Evolutionary conservation across 495 filamentous ascomycete species (phyloP).

Genomic region (Elaphomyces granulatus): DNA sequence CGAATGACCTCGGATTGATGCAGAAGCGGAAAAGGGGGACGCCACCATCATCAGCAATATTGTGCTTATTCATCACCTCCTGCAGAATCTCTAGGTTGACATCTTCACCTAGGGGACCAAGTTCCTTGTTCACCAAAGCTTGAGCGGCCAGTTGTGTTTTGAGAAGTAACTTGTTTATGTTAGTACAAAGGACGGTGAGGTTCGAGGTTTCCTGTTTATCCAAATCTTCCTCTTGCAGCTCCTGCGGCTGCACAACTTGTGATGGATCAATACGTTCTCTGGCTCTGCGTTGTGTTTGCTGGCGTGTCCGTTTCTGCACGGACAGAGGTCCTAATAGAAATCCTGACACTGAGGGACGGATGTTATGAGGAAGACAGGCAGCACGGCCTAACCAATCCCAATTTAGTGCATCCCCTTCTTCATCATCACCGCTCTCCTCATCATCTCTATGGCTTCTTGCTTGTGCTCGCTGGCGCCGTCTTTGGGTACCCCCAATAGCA

Average conservation of each 20-base stretch:
- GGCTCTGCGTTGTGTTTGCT: slow-evolving; percentile 48
- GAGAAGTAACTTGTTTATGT: slow-evolving; percentile 38
- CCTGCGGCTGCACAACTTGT: slow-evolving; percentile 54
- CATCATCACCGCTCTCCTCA: slow-evolving; percentile 45
- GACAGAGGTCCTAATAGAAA: slow-evolving; percentile 86
- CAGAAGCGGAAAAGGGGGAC: slow-evolving; percentile 70
- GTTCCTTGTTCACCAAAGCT: slow-evolving; percentile 17
- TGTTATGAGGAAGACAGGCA: slow-evolving; percentile 56
- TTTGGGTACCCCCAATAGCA: slow-evolving; percentile 15
- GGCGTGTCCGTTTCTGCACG: slow-evolving; percentile 67
- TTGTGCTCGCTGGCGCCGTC: slow-evolving; percentile 14
- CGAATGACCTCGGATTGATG: slow-evolving; percentile 78
- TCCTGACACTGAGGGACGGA: slow-evolving; percentile 60
- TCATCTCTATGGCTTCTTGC: slow-evolving; percentile 21
- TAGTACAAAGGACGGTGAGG: slow-evolving; percentile 52
- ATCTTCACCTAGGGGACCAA: slow-evolving; percentile 21
- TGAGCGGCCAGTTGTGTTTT: slow-evolving; percentile 22
- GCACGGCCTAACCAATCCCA: slow-evolving; percentile 74
- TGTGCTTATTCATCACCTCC: slow-evolving; percentile 37
- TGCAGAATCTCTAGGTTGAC: slow-evolving; percentile 21
- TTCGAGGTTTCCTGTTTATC: slow-evolving; percentile 58
- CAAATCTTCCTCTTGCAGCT: slow-evolving; percentile 56
- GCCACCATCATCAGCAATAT: slow-evolving; percentile 46
- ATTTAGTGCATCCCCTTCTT: slow-evolving; percentile 63
- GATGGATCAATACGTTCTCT: slow-evolving; percentile 46